Conservation (phyloP, 495 filamentous ascomycete genomes). For the Filosporella fistucella region DNA sequence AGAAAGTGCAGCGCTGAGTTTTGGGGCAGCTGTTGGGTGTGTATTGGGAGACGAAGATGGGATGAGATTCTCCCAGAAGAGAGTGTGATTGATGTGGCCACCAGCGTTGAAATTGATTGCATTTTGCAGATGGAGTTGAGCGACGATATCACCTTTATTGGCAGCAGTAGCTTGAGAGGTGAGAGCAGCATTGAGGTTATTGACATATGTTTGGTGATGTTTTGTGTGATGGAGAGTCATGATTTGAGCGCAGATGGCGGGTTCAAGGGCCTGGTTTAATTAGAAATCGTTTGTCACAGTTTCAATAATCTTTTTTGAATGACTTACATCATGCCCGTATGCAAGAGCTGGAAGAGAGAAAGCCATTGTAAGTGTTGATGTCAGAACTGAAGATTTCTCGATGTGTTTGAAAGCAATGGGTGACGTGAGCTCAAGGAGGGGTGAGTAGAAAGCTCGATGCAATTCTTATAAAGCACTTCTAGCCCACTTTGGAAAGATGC, state of each 20-base stretch:
- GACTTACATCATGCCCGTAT: constrained; percentile 42
- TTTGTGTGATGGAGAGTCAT: constrained; percentile 83
- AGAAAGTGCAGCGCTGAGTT: constrained; percentile 3
- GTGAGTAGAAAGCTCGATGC: too few species aligned
- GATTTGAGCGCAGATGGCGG: constrained; percentile 85
- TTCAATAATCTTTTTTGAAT: background rate
- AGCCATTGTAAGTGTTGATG: too few species aligned
- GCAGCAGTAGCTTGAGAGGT: constrained; percentile 29
- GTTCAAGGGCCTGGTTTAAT: constrained; percentile 65
- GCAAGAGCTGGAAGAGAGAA: too few species aligned
- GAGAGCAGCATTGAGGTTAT: constrained; percentile 59
- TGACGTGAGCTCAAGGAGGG: too few species aligned
- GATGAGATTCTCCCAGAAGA: constrained; percentile 98
- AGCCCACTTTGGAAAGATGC: too few species aligned
- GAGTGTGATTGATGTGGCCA: constrained; percentile 88
- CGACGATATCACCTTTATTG: constrained; percentile 15
- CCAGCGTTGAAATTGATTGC: constrained; percentile 89
- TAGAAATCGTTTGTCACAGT: constrained; percentile 2
- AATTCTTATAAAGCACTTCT: too few species aligned
- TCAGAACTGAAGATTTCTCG: too few species aligned
- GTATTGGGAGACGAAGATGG: constrained; percentile 6
- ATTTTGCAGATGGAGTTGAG: constrained; percentile 49
- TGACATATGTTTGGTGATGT: constrained; percentile 72
- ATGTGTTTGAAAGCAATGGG: too few species aligned
- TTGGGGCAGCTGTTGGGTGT: constrained; percentile 1